These are phyloP conservation scores for Chrysosporium queenslandicum DNA, from an alignment of 2,329 filamentous ascomycete genomes.

Conservation along the genomic window DNA sequence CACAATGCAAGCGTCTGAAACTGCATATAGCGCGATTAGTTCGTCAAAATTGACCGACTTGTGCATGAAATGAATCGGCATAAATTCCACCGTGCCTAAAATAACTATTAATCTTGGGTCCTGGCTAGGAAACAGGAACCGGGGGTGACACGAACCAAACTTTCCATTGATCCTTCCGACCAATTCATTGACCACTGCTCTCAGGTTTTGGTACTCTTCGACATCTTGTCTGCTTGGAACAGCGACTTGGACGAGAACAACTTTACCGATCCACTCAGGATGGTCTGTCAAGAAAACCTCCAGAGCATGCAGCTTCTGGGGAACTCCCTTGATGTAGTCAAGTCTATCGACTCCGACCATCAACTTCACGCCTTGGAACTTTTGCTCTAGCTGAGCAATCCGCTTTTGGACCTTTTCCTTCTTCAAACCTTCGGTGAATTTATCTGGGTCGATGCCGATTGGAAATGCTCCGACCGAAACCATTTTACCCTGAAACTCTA, in stretches of 20 bases:
- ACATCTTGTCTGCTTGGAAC: slow-evolving; percentile 92
- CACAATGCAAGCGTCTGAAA: slow-evolving; percentile 84
- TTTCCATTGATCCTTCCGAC: slow-evolving; percentile 95
- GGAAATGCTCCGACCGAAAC: slow-evolving; percentile 92
- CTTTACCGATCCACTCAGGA: slow-evolving; percentile 95
- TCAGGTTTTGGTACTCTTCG: slow-evolving; percentile 93
- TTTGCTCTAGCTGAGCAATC: slow-evolving; percentile 72
- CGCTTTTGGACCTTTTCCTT: slow-evolving; percentile 78
- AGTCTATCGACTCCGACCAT: slow-evolving; percentile 94
- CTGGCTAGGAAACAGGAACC: neutral
- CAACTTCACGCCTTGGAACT: slow-evolving; percentile 91
- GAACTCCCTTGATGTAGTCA: slow-evolving; percentile 98
- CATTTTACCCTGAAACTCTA: slow-evolving; percentile 79
- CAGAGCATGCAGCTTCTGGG: slow-evolving; percentile 90
- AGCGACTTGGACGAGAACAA: slow-evolving; percentile 90
- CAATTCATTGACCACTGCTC: slow-evolving; percentile 90
- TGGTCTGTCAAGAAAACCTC: slow-evolving; percentile 96
- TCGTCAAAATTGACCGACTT: slow-evolving; percentile 93
- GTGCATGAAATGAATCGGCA: slow-evolving; percentile 97
- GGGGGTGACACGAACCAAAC: slow-evolving; percentile 51
- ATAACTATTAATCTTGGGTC: slow-evolving; percentile 4
- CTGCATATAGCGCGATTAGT: slow-evolving; percentile 82
- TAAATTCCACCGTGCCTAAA: slow-evolving; percentile 81
- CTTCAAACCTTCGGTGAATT: slow-evolving; percentile 81
- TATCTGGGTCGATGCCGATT: slow-evolving; percentile 95